These are phyloP conservation scores for Penicillium sp. DNA, from an alignment of 2,329 filamentous ascomycete species.

Conservation along the genomic window DNA sequence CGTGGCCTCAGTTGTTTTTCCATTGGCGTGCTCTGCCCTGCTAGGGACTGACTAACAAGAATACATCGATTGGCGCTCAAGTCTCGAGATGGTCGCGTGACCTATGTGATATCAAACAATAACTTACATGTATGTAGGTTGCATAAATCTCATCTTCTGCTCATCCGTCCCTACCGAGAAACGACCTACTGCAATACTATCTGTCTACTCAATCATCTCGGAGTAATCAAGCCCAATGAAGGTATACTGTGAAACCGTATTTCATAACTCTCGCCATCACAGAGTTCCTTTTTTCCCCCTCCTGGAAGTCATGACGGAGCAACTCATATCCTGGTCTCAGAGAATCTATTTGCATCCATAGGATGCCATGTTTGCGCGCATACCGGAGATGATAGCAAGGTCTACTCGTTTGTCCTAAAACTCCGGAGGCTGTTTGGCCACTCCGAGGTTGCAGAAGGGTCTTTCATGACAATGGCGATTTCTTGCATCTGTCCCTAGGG, in stretches of 20 bases:
- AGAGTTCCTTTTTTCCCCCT: not conserved
- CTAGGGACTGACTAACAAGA: not conserved
- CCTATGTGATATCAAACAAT: not conserved
- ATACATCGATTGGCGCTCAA: not conserved
- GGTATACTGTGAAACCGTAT: too few relatives aligned
- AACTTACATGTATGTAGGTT: not conserved
- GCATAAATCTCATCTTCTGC: not conserved
- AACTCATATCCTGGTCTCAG: not conserved
- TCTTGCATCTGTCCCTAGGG: not conserved
- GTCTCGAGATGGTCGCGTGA: conserved; percentile 2
- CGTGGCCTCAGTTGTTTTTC: not conserved
- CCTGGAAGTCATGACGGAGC: not conserved
- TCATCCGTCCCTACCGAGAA: not conserved
- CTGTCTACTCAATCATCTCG: not conserved
- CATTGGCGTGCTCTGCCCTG: not conserved
- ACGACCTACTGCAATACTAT: not conserved
- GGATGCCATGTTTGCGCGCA: too few relatives aligned
- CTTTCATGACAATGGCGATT: not conserved
- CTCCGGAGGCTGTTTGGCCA: not conserved
- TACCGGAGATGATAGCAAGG: not conserved
- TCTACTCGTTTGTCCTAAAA: not conserved
- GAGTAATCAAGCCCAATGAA: not conserved
- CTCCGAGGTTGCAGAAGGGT: not conserved
- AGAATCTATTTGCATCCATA: not conserved
- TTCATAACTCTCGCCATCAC: not conserved